Conservation (phyloP, 2,329 filamentous ascomycete species). For the Epichloe hybrida region DNA sequence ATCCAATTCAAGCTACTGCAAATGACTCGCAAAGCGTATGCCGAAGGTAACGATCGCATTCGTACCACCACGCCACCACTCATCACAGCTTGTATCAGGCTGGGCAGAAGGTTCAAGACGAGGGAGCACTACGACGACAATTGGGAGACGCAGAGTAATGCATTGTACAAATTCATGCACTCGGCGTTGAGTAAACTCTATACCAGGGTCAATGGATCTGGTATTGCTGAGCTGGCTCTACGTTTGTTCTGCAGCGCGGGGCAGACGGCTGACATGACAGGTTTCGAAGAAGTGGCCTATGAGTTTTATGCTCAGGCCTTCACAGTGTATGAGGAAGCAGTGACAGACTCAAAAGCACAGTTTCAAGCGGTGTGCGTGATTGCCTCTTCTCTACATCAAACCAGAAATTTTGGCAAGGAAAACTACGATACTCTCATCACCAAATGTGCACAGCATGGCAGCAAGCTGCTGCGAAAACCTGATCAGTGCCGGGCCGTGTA, state of each 20-base stretch:
- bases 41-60: constrained; percentile 87
- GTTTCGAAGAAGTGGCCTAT: constrained; percentile 91
- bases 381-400: constrained; percentile 76
- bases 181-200: constrained; percentile 77
- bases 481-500: constrained; percentile 97
- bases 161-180: constrained; percentile 92
- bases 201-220: constrained; percentile 62
- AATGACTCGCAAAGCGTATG: constrained; percentile 71
- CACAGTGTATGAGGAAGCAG: constrained; percentile 91
- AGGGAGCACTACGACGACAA: constrained; percentile 70
- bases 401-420: constrained; percentile 83
- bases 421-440: constrained; percentile 99
- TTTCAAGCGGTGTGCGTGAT: constrained; percentile 97
- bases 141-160: constrained; percentile 52
- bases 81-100: constrained; percentile 77
- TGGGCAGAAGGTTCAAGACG: constrained; percentile 77
- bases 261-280: constrained; percentile 80
- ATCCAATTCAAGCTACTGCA: constrained; percentile 91
- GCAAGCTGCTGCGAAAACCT: constrained; percentile 92
- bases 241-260: constrained; percentile 85
- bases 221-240: constrained; percentile 75
- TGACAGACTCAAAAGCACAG: constrained; percentile 90
- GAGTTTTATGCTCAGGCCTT: constrained; percentile 98
- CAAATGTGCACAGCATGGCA: constrained; percentile 91
- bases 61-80: constrained; percentile 90